phyloP scores from a whole-genome alignment of 179 eudicot genomes.

The Sideroxylon spinosum region DNA sequence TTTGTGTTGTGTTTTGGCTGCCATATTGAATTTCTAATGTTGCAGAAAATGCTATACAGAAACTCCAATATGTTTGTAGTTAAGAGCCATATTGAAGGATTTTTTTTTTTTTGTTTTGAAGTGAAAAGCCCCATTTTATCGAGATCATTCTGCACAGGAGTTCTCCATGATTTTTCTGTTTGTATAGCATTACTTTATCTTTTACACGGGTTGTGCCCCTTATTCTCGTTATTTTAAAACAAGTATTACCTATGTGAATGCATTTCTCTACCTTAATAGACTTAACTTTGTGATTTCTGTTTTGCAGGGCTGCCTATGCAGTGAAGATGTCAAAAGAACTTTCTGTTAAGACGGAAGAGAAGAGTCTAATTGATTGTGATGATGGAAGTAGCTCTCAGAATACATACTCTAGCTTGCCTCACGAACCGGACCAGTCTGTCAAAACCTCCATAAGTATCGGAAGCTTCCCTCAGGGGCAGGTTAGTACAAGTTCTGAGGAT shows the following conservation, averaged over 20 bases:
- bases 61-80: background rate
- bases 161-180: background rate
- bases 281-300: conserved; percentile 10
- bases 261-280: background rate
- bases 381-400: conserved; percentile 84
- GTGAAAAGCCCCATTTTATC: background rate
- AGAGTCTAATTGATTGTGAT: conserved; percentile 57
- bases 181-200: background rate
- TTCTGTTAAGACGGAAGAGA: conserved; percentile 70
- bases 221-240: no score
- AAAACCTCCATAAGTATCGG: conserved; percentile 80
- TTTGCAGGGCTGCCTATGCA: conserved; percentile 85
- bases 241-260: no score
- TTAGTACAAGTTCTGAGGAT: conserved; percentile 89
- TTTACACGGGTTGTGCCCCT: no score
- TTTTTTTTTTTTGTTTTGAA: background rate
- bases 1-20: background rate
- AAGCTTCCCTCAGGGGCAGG: conserved; percentile 72
- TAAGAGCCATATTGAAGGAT: background rate
- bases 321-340: conserved; percentile 82
- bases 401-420: conserved; percentile 88
- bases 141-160: background rate
- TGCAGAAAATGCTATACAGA: no score
- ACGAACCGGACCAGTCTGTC: conserved; percentile 73
- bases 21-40: no score